A percentile compares a stretch with the other conserved stretches of the same genome.
Evolutionary conservation across 2,329 filamentous ascomycete genomes (phyloP).

Genomic region (Emericellopsis cladophorae): DNA sequence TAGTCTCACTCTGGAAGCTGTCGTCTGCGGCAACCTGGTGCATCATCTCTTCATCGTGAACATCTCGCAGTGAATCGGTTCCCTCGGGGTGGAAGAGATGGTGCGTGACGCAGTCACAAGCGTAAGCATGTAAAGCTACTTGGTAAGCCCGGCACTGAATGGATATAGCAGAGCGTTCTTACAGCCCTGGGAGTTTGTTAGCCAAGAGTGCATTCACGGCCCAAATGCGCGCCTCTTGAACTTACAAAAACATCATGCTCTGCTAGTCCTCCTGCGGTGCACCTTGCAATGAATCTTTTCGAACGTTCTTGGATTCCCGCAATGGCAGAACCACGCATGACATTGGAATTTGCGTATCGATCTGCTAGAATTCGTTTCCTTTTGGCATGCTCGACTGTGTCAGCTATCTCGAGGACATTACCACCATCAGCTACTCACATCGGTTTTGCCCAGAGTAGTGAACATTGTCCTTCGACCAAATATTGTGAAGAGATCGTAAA

Average conservation of each 20-base stretch:
- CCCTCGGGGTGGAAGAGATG: constrained; percentile 58
- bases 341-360: constrained; percentile 56
- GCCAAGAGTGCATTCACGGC: too few relatives aligned
- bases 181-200: too few relatives aligned
- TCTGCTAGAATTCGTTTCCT: constrained; percentile 52
- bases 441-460: constrained; percentile 39
- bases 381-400: constrained; percentile 38
- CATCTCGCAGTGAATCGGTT: constrained; percentile 41
- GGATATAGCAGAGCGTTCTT: too few relatives aligned
- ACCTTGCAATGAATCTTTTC: constrained; percentile 39
- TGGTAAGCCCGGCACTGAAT: too few relatives aligned
- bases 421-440: constrained; percentile 21
- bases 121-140: constrained; percentile 47
- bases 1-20: constrained; percentile 47
- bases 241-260: constrained; percentile 50
- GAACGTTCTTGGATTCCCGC: constrained; percentile 46
- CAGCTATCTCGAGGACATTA: background rate
- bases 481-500: constrained; percentile 48
- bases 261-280: constrained; percentile 26
- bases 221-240: background rate
- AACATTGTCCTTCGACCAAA: constrained; percentile 50
- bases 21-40: constrained; percentile 55
- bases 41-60: constrained; percentile 52
- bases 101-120: constrained; percentile 56
- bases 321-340: constrained; percentile 42